phyloP scores from a whole-genome alignment of 2,329 filamentous ascomycete species.

The Cladophialophora carrionii region DNA sequence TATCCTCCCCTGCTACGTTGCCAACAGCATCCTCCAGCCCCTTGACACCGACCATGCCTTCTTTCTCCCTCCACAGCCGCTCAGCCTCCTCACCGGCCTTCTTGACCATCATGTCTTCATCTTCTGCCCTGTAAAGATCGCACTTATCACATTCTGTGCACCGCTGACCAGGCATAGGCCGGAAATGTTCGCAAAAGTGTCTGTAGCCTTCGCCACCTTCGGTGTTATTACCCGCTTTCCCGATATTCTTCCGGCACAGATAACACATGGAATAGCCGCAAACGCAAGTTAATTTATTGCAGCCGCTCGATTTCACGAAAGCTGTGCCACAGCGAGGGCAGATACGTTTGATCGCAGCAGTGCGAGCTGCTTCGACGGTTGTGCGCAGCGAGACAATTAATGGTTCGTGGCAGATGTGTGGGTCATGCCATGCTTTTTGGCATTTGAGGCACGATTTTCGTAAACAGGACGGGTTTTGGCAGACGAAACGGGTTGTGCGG shows the following conservation, averaged over 20 bases:
- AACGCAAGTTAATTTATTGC: slow-evolving; percentile 94
- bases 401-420: slow-evolving; percentile 87
- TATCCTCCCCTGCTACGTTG: slow-evolving; percentile 38
- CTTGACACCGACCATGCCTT: slow-evolving; percentile 50
- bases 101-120: slow-evolving; percentile 70
- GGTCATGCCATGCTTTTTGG: slow-evolving; percentile 79
- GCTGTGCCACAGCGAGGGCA: slow-evolving; percentile 89
- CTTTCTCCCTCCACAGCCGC: slow-evolving; percentile 68
- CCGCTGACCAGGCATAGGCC: slow-evolving; percentile 72
- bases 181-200: slow-evolving; percentile 96
- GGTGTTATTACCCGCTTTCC: slow-evolving; percentile 32
- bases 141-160: slow-evolving; percentile 81
- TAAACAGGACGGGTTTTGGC: slow-evolving; percentile 69
- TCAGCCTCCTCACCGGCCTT: slow-evolving; percentile 73
- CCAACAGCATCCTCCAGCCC: slow-evolving; percentile 35
- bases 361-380: slow-evolving; percentile 90
- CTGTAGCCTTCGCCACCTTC: slow-evolving; percentile 70
- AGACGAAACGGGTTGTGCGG: slow-evolving; percentile 76
- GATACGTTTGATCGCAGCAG: slow-evolving; percentile 89
- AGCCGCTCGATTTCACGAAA: slow-evolving; percentile 91
- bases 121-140: slow-evolving; percentile 72
- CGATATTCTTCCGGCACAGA: slow-evolving; percentile 71
- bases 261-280: slow-evolving; percentile 99
- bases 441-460: slow-evolving; percentile 80
- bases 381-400: slow-evolving; percentile 79